Evolutionary conservation across 148 eudicot genomes (phyloP), one percentile per base, ranked within the genome.

Genomic region (Nepenthes gracilis): DNA sequence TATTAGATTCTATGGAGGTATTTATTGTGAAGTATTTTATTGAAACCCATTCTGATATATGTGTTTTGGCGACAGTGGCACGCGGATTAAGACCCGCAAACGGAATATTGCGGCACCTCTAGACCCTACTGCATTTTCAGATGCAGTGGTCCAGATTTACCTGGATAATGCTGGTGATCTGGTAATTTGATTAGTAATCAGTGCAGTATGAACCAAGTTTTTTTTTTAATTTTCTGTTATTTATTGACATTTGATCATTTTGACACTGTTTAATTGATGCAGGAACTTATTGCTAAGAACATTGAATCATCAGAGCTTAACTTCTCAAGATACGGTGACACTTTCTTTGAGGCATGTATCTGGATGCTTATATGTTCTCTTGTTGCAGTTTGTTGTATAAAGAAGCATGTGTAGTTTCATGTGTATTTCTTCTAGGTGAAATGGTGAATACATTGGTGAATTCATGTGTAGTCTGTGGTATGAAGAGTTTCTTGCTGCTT

Each of bases 41-140:
- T 43, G 40, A 36, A 40, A 40, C 6, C 45, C 45, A 40, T 67
- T 35, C 37, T 33, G 58, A 55, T 32, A 35, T 32, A 2, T 32
- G 12, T 35, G 35, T 55, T 55, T 55, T 2, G 35, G 49, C 47
- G 64, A 71, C 76, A 93, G 99, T 86, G 96, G 99, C 65, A 86
- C 95, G 97, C 99, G 99, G 99, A 93, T 93, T 84, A 93, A 93
- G 99, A 86, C 99, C 99, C 99, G 99, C 99, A 88, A 93, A 84
- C 95, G 99, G 92, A 93, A 93, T 67, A 93, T 93, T 68, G 89
- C 99, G 12, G 97, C 97, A 64, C 99, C 99, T 66, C 80, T 93
- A 84, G 98, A 93, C 95, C 92, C 99, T 89, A 84, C 96, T 75
- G 88, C 99, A 60, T 93, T 93, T 78, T 80, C 99, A 50, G 99